Evolutionary conservation across 2,329 filamentous ascomycete genomes (phyloP).

Genomic region (Hymenoscyphus fructigenus): DNA sequence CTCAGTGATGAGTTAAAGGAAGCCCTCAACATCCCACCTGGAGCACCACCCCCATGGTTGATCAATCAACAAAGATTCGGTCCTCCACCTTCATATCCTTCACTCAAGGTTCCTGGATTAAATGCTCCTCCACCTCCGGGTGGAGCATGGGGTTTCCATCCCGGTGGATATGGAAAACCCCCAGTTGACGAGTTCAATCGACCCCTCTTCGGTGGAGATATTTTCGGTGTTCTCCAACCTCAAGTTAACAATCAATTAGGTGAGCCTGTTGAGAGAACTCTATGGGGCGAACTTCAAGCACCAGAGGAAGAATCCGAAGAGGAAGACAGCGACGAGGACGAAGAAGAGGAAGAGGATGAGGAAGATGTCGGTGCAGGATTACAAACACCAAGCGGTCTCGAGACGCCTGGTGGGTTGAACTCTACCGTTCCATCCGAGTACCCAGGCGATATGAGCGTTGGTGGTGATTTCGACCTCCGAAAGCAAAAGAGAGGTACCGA

Average conservation of each 20-base stretch:
- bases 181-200: conserved; percentile 91
- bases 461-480: conserved; percentile 86
- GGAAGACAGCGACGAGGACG: conserved; percentile 65
- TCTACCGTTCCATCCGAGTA: conserved; percentile 82
- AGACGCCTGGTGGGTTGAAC: conserved; percentile 77
- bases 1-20: conserved; percentile 87
- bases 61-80: conserved; percentile 96
- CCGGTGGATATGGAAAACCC: conserved; percentile 93
- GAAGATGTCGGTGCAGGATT: conserved; percentile 64
- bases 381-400: conserved; percentile 73
- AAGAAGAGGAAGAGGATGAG: conserved; percentile 63
- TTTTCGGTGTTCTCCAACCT: conserved; percentile 75
- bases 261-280: conserved; percentile 79
- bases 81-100: conserved; percentile 90
- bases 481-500: conserved; percentile 84
- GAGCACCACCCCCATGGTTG: conserved; percentile 92
- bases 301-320: conserved; percentile 74
- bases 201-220: conserved; percentile 89
- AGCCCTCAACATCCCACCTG: conserved; percentile 88
- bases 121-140: conserved; percentile 91
- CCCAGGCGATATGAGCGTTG: conserved; percentile 70
- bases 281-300: conserved; percentile 91
- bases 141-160: conserved; percentile 90
- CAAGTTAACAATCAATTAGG: conserved; percentile 62
- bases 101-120: conserved; percentile 89